Percentiles rank a stretch among this genome's conserved stretches.
These are phyloP conservation scores for Epicoccum nigrum DNA, from an alignment of 2,329 filamentous ascomycete genomes.

Conservation along the genomic window DNA sequence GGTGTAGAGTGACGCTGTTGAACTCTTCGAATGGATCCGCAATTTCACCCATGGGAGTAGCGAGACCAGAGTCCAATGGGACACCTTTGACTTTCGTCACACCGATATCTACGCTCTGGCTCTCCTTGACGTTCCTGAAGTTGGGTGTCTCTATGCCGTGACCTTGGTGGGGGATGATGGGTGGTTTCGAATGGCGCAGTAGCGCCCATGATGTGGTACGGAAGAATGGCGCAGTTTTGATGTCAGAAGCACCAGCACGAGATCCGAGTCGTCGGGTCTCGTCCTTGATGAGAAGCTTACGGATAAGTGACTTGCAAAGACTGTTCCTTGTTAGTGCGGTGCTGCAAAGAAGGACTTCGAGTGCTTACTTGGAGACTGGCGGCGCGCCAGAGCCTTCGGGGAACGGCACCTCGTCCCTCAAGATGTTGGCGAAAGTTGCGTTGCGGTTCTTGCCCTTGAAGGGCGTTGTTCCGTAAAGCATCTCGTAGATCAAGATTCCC, in stretches of 20 bases:
- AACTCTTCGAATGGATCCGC: conserved; percentile 97
- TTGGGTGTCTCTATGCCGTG: conserved; percentile 93
- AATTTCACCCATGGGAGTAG: conserved; percentile 81
- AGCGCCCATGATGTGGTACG: conserved; percentile 94
- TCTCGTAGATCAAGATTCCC: conserved; percentile 96
- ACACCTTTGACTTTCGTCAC: conserved; percentile 71
- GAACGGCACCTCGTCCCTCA: conserved; percentile 94
- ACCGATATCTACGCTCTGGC: conserved; percentile 84
- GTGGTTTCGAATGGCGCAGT: conserved; percentile 96
- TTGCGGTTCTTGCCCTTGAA: conserved; percentile 99
- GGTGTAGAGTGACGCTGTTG: conserved; percentile 96
- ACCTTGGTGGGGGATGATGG: conserved; percentile 91
- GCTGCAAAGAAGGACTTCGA: conserved; percentile 23
- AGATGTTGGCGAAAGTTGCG: conserved; percentile 95
- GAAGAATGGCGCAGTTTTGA: conserved; percentile 97
- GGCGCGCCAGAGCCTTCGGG: conserved; percentile 84
- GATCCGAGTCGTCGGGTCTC: conserved; percentile 92
- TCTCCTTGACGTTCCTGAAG: conserved; percentile 98
- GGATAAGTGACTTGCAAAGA: conserved; percentile 93
- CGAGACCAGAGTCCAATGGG: conserved; percentile 81
- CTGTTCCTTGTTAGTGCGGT: conserved; percentile 57
- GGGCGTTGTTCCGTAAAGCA: conserved; percentile 97
- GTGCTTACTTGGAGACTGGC: conserved; percentile 85
- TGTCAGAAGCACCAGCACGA: conserved; percentile 92
- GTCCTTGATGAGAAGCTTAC: conserved; percentile 97